phyloP scores from a whole-genome alignment of 176 grass and related monocot species.

The Neostapfia colusana region DNA sequence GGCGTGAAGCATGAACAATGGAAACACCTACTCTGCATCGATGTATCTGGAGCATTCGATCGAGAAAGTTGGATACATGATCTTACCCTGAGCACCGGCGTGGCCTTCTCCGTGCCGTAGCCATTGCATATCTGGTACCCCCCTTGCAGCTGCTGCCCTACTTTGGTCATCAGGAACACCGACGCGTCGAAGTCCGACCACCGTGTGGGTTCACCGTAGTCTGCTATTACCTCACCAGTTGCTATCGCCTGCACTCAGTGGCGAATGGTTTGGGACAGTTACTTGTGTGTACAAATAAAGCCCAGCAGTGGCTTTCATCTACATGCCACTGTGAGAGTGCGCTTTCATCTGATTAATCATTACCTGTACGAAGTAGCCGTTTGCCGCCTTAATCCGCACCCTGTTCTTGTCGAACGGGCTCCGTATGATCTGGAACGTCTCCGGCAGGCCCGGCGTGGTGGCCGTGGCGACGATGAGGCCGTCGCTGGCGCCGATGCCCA shows the following conservation, averaged over 20 bases:
- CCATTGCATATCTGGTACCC: conserved; percentile 56
- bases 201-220: conserved; percentile 24
- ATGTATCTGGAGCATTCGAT: background rate
- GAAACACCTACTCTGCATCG: background rate
- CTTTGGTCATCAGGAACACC: conserved; percentile 18
- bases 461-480: conserved; percentile 41
- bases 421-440: conserved; percentile 56
- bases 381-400: conserved; percentile 57
- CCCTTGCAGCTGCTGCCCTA: conserved; percentile 18
- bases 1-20: no score
- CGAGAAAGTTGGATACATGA: background rate
- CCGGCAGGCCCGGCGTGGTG: conserved; percentile 28
- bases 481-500: conserved; percentile 31
- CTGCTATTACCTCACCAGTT: conserved; percentile 4
- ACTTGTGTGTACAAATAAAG: no score
- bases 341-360: background rate
- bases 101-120: conserved; percentile 29
- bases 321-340: no score
- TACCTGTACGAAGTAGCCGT: conserved; percentile 67
- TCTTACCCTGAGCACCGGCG: conserved; percentile 37
- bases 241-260: conserved; percentile 10
- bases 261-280: no score
- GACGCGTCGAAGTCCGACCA: conserved; percentile 47
- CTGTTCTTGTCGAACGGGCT: conserved; percentile 32
- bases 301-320: no score